Evolutionary conservation across 2,329 filamentous ascomycete genomes (phyloP), one percentile per base, ranked within the genome.

Genomic region (Penicillium expansum): DNA sequence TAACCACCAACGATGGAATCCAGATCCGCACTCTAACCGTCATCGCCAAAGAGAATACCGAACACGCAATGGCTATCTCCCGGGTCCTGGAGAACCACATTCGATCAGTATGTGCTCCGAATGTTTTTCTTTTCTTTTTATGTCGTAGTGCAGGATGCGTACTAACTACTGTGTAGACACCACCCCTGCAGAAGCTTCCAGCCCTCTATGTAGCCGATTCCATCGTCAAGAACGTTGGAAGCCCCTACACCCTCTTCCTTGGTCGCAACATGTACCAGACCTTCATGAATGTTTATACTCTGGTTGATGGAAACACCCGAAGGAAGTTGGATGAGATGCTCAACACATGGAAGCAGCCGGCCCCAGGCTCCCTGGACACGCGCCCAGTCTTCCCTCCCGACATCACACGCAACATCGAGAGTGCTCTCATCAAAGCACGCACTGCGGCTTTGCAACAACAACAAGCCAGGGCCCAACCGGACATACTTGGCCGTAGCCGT

Each of bases 181-280:
- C 91, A 44, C 92, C 94, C 38, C 83, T 86, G 59, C 92, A 92
- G 74, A 99, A 97, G 71, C 81, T 99, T 3, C 92, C 94, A 18
- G 91, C 94, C n/a, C 83, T 99, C 29, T 99, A 97, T 77, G 91
- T 99, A 63, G 87, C 99, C 70, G 94, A 99, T 77, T 97, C 93
- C 16, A 93, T 99, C 60, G 92, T 96, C 71, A 99, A 99, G 77
- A 97, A 99, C 79, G 92, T 99, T 60, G 94, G 94, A 59, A 97
- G 93, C 0, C 94, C 94, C 8, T 99, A 99, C 76, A 97, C 93
- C 0, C 82, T 97, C 13, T 97, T 96, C 74, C 89, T 99, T 63
- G 91, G 92, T 51, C 88, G 91, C 39, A 93, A 93, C 69, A 84
- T 99, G 38, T 97, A 93, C 76, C 85, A 88, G 66, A 97, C 91